Evolutionary conservation across 2,329 filamentous ascomycete species (phyloP).

Genomic region (Colletotrichum eremochloae): DNA sequence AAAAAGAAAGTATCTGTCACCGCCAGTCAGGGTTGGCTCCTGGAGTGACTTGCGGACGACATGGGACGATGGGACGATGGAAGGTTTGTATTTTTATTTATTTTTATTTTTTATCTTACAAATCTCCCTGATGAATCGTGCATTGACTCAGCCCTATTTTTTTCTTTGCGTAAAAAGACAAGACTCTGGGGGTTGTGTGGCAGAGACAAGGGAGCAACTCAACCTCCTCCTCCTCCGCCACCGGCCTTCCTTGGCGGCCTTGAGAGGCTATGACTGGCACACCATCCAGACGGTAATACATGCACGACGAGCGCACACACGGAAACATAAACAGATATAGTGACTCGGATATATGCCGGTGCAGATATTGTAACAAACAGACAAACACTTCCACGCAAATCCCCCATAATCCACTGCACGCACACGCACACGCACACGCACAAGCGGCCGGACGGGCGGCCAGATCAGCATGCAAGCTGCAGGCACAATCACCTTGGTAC

Average conservation of each 20-base stretch:
- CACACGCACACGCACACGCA: not conserved
- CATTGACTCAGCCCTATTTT: slow-evolving; percentile 34
- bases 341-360: too few species aligned
- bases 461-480: slow-evolving; percentile 18
- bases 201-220: not conserved
- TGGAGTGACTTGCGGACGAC: not conserved
- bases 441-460: not conserved
- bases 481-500: not conserved
- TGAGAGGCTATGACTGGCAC: slow-evolving; percentile 14
- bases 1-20: not conserved
- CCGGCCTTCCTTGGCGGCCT: slow-evolving; percentile 9
- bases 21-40: not conserved
- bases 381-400: not conserved
- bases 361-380: not conserved
- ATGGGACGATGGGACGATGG: slow-evolving; percentile 18
- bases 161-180: not conserved
- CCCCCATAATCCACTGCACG: not conserved
- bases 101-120: not conserved
- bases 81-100: not conserved
- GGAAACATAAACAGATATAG: not conserved
- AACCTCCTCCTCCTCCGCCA: not conserved
- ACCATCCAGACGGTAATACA: not conserved
- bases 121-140: slow-evolving; percentile 12
- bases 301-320: not conserved
- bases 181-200: not conserved